phyloP scores from a whole-genome alignment of 73 alveolate genomes.

The Stentor roeselii region DNA sequence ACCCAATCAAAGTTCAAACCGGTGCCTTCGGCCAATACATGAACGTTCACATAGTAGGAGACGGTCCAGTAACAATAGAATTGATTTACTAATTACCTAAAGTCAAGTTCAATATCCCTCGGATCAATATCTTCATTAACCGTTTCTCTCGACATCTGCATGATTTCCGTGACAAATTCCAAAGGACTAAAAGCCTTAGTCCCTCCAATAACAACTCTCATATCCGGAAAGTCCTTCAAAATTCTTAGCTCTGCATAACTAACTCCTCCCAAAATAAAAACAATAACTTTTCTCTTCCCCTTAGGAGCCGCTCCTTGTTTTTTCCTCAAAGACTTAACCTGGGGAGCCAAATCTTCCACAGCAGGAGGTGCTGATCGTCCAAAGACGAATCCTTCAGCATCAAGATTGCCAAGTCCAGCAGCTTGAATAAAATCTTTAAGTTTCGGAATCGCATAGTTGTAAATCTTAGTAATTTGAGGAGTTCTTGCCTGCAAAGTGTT shows the following conservation, averaged over 20 bases:
- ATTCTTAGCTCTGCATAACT: constrained; percentile 2
- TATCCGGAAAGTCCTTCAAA: background rate
- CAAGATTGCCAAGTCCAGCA: background rate
- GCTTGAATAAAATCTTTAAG: background rate
- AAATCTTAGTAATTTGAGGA: background rate
- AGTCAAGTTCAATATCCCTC: constrained; percentile 11
- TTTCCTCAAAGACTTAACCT: constrained; percentile 1
- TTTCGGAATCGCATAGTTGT: background rate
- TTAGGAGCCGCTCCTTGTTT: background rate
- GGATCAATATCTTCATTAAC: background rate
- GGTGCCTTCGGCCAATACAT: constrained; percentile 93
- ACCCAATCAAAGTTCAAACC: constrained; percentile 70
- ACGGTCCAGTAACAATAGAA: constrained; percentile 94
- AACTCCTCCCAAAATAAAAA: constrained; percentile 24
- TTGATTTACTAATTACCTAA: constrained; percentile 1
- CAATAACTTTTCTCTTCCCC: background rate
- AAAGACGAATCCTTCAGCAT: background rate
- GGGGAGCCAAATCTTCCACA: background rate
- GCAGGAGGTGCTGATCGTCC: background rate
- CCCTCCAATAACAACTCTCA: background rate
- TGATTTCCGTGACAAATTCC: background rate
- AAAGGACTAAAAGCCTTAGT: background rate
- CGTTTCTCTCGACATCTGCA: background rate
- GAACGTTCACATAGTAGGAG: constrained; percentile 80
- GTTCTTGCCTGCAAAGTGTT: background rate